Evolutionary conservation across 257 asterid genomes (phyloP).

Genomic region (Mitragyna speciosa): DNA sequence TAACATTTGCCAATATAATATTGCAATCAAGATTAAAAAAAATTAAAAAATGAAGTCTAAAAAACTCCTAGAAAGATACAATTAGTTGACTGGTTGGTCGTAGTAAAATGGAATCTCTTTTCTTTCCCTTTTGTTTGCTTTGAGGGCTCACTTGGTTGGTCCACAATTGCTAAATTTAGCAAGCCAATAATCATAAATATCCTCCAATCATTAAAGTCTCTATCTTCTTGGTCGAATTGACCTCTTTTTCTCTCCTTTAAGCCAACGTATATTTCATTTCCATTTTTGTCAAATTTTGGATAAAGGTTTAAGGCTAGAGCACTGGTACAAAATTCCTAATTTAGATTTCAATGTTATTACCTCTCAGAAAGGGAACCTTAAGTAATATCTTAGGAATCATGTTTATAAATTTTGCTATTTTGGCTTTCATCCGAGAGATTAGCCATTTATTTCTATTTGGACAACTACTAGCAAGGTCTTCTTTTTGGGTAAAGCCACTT

Average conservation of each 20-base stretch:
- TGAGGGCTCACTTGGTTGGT: neutral
- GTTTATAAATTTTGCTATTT: neutral
- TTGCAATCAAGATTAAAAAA: neutral
- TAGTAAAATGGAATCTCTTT: neutral
- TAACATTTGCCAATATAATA: neutral
- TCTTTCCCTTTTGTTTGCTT: neutral
- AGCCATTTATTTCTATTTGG: neutral
- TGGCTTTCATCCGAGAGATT: neutral
- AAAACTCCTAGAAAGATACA: neutral
- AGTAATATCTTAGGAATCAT: too few relatives aligned
- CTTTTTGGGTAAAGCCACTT: neutral
- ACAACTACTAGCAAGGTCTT: neutral
- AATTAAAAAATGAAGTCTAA: neutral
- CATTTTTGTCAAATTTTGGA: neutral
- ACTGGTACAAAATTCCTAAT: neutral
- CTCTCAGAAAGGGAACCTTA: neutral
- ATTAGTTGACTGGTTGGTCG: neutral
- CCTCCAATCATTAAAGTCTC: neutral
- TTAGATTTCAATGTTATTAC: too few relatives aligned
- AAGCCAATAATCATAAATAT: neutral
- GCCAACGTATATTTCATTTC: neutral
- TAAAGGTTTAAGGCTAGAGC: neutral
- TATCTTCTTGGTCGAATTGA: neutral
- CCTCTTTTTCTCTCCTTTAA: neutral
- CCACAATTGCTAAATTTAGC: conserved; percentile 11